Evolutionary conservation across 257 asterid species (phyloP).

Genomic region (Nicotiana tabacum): DNA sequence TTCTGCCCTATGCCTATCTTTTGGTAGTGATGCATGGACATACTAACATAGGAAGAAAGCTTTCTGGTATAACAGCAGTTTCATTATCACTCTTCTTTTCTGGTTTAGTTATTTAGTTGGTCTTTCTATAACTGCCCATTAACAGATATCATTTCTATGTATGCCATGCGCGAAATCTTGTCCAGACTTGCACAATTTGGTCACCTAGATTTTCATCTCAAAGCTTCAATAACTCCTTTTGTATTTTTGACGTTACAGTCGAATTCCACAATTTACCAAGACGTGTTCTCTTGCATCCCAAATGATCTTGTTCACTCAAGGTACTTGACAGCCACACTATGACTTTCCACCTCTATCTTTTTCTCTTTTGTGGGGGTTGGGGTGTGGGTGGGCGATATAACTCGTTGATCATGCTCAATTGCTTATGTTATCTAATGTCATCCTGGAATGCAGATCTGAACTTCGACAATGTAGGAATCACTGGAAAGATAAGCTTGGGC

Average conservation of each 20-base stretch:
- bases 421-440: not conserved
- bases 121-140: not conserved
- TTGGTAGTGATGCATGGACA: not conserved
- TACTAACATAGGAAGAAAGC: not conserved
- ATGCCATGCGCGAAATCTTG: not conserved
- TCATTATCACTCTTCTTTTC: not conserved
- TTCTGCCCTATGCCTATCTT: not conserved
- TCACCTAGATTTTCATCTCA: not conserved
- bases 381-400: not conserved
- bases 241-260: slow-evolving; percentile 33
- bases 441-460: slow-evolving; percentile 45
- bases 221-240: not conserved
- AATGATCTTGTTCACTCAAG: slow-evolving; percentile 80
- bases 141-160: not conserved
- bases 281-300: slow-evolving; percentile 81
- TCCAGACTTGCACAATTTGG: not conserved
- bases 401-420: not conserved
- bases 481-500: slow-evolving; percentile 69
- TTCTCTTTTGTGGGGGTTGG: not conserved
- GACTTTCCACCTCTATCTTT: not conserved
- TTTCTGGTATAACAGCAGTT: not conserved
- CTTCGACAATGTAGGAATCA: slow-evolving; percentile 71
- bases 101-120: not conserved
- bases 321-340: slow-evolving; percentile 23
- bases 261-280: slow-evolving; percentile 76